A percentile compares a stretch with the other conserved stretches of the same genome.
Conservation (phyloP, 73 alveolate genomes). For the Paraurostyla sp. region DNA sequence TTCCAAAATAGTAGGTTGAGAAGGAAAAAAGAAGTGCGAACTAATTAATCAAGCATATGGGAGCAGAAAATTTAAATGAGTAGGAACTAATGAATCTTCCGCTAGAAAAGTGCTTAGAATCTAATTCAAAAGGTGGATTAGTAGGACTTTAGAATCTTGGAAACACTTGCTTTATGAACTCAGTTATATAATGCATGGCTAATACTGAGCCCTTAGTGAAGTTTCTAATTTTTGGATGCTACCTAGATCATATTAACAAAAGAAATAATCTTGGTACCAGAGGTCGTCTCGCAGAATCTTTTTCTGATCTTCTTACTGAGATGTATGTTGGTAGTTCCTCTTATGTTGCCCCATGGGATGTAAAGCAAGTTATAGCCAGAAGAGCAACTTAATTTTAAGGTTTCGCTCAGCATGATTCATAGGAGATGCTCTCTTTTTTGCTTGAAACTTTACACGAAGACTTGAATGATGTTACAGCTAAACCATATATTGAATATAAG, state of each 20-base stretch:
- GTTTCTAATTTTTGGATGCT: slow-evolving; percentile 79
- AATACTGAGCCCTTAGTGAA: slow-evolving; percentile 79
- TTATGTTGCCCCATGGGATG: slow-evolving; percentile 84
- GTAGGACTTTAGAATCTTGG: slow-evolving; percentile 92
- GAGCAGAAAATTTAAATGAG: slow-evolving; percentile 21
- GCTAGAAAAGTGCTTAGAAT: not conserved
- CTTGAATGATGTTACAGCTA: slow-evolving; percentile 79
- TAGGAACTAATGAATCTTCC: not conserved
- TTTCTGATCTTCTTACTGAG: slow-evolving; percentile 70
- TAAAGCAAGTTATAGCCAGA: slow-evolving; percentile 71
- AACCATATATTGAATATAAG: slow-evolving; percentile 82
- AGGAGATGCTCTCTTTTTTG: slow-evolving; percentile 79
- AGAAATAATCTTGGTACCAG: slow-evolving; percentile 72
- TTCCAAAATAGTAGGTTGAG: slow-evolving; percentile 5
- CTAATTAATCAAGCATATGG: not conserved
- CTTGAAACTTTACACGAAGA: slow-evolving; percentile 91
- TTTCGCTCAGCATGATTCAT: slow-evolving; percentile 86
- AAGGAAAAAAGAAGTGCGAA: not conserved
- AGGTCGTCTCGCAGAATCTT: slow-evolving; percentile 76
- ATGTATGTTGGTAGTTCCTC: slow-evolving; percentile 48
- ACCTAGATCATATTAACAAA: slow-evolving; percentile 79
- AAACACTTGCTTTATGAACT: slow-evolving; percentile 94
- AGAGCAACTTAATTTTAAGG: slow-evolving; percentile 76
- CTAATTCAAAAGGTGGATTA: slow-evolving; percentile 72
- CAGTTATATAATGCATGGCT: slow-evolving; percentile 87